Conservation (phyloP, 768 basidiomycete species). For the Leccinum barrowsii region DNA sequence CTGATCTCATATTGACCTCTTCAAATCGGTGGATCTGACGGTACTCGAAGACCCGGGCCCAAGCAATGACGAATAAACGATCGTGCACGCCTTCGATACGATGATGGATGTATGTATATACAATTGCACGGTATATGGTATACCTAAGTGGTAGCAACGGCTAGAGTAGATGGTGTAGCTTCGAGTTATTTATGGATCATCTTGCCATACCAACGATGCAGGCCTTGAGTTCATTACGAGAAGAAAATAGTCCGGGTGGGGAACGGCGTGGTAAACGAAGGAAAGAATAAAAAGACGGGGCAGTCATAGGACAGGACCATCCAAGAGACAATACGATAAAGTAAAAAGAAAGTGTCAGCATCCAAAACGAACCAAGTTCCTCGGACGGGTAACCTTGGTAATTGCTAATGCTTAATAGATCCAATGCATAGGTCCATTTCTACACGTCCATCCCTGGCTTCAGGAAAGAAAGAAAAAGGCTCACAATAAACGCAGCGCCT, state of each 20-base stretch:
- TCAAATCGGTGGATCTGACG: neutral
- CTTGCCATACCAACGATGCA: neutral
- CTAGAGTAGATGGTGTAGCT: neutral
- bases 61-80: neutral
- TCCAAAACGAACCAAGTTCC: constrained; percentile 8
- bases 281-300: neutral
- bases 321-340: constrained; percentile 7
- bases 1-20: neutral
- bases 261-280: neutral
- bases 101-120: neutral
- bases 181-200: neutral
- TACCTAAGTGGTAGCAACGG: too few relatives aligned
- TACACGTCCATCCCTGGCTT: constrained; percentile 8
- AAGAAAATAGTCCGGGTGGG: neutral
- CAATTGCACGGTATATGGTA: neutral
- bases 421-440: constrained; percentile 18
- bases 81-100: neutral
- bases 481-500: neutral
- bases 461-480: neutral
- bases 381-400: constrained; percentile 8
- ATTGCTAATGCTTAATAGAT: constrained; percentile 15
- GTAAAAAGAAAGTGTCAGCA: constrained; percentile 9
- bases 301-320: constrained; percentile 1
- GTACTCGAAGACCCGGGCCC: too few relatives aligned
- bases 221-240: neutral